These are phyloP conservation scores for Cyclotella choctawhatcheeana DNA, from an alignment of 108 stramenopile genomes.

Conservation along the genomic window DNA sequence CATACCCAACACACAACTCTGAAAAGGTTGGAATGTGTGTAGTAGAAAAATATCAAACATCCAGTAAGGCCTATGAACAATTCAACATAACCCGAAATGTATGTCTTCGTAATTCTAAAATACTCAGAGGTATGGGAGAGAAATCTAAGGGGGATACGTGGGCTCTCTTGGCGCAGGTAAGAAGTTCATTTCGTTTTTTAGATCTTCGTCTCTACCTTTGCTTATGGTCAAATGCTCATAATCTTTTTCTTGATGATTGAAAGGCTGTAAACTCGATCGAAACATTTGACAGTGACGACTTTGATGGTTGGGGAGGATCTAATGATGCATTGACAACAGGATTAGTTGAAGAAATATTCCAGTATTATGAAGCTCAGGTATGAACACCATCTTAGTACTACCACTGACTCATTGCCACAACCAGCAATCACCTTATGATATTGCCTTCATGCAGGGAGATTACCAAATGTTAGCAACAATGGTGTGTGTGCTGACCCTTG, in stretches of 20 bases:
- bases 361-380: conserved; percentile 74
- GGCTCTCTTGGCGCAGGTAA: conserved; percentile 64
- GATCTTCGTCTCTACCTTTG: too few relatives aligned
- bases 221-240: too few relatives aligned
- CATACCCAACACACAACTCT: not conserved
- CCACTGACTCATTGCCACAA: too few relatives aligned
- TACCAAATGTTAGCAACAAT: conserved; percentile 84
- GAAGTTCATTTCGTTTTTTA: conserved; percentile 16
- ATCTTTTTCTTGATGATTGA: not conserved
- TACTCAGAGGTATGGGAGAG: conserved; percentile 54
- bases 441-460: too few relatives aligned
- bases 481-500: conserved; percentile 66
- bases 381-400: too few relatives aligned
- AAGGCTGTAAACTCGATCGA: too few relatives aligned
- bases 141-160: conserved; percentile 74
- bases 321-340: conserved; percentile 72
- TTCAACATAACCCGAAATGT: conserved; percentile 31
- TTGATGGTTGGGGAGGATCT: conserved; percentile 73
- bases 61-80: conserved; percentile 22
- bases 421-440: too few relatives aligned
- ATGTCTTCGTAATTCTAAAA: conserved; percentile 76
- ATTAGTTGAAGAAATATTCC: conserved; percentile 59
- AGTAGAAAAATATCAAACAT: conserved; percentile 30
- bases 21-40: conserved; percentile 27
- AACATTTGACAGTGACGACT: conserved; percentile 43